Conservation (phyloP, 169 alveolate species). For the Cryptosporidium felis region DNA sequence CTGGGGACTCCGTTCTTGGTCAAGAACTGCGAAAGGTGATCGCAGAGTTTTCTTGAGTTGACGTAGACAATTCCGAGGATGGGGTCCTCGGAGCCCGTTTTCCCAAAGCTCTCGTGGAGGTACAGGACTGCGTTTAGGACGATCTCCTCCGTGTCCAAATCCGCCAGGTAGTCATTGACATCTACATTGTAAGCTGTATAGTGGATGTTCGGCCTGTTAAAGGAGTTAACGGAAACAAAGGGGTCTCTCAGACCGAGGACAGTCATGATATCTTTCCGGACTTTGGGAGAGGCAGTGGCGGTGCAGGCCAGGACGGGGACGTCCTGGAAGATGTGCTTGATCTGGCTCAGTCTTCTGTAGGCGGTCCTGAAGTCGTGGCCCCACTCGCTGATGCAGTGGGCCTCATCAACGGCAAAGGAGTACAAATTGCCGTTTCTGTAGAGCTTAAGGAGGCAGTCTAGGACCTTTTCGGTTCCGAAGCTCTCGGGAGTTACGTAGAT, state of each 20-base stretch:
- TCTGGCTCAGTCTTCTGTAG: slow-evolving; percentile 86
- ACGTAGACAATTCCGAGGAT: slow-evolving; percentile 43
- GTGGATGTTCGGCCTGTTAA: slow-evolving; percentile 89
- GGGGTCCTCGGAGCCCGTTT: neutral
- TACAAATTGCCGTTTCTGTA: slow-evolving; percentile 77
- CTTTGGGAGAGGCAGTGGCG: slow-evolving; percentile 97
- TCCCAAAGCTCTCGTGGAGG: slow-evolving; percentile 4
- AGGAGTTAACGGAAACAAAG: slow-evolving; percentile 81
- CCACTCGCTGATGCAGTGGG: slow-evolving; percentile 91
- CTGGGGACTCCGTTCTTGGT: slow-evolving; percentile 77
- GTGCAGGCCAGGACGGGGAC: slow-evolving; percentile 95
- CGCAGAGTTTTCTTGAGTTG: slow-evolving; percentile 31
- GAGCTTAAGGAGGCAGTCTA: slow-evolving; percentile 74
- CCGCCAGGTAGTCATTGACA: slow-evolving; percentile 9
- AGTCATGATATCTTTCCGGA: slow-evolving; percentile 90
- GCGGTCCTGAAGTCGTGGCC: slow-evolving; percentile 88
- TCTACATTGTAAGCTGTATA: slow-evolving; percentile 78
- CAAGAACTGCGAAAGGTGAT: slow-evolving; percentile 16
- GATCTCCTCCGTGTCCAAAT: slow-evolving; percentile 4
- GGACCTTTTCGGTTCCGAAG: slow-evolving; percentile 76
- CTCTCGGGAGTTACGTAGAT: slow-evolving; percentile 85
- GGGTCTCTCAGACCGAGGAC: slow-evolving; percentile 83
- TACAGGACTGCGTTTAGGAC: slow-evolving; percentile 22
- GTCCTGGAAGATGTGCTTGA: slow-evolving; percentile 86
- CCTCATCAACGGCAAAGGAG: slow-evolving; percentile 89